These are phyloP conservation scores for Colletotrichum destructivum DNA, from an alignment of 2,329 filamentous ascomycete species.

Conservation along the genomic window DNA sequence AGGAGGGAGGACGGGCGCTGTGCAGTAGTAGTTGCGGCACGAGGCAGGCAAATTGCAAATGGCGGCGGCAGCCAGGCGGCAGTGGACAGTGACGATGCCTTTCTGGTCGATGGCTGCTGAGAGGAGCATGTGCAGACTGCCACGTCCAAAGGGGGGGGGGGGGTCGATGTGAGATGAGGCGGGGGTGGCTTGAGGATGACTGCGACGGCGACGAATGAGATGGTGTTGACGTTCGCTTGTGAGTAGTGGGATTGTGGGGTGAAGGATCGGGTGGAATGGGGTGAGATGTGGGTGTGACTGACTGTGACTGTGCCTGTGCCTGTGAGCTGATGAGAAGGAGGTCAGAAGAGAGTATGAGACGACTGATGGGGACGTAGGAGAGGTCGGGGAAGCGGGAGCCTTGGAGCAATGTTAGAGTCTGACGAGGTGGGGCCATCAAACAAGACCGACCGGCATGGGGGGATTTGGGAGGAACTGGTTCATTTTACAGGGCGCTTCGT, in stretches of 20 bases:
- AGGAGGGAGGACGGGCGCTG: background rate
- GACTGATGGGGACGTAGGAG: background rate
- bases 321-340: background rate
- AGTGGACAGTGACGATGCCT: background rate
- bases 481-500: background rate
- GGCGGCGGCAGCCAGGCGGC: slow-evolving; percentile 9
- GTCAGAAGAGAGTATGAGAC: background rate
- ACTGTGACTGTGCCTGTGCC: too few species aligned
- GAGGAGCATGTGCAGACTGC: too few species aligned
- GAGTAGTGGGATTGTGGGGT: background rate
- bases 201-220: background rate
- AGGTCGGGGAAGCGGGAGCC: slow-evolving; percentile 11
- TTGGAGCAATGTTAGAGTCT: background rate
- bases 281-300: background rate
- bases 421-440: background rate
- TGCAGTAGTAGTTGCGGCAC: slow-evolving; percentile 31
- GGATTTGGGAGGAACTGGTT: background rate
- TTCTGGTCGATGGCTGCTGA: slow-evolving; percentile 8
- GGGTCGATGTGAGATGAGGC: slow-evolving; percentile 26
- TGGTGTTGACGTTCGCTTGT: background rate
- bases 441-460: background rate
- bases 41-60: background rate
- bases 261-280: background rate
- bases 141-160: background rate
- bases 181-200: slow-evolving; percentile 22